Evolutionary conservation across 164 flowering plant species (phyloP).

Genomic region (Magnolia officinalis): DNA sequence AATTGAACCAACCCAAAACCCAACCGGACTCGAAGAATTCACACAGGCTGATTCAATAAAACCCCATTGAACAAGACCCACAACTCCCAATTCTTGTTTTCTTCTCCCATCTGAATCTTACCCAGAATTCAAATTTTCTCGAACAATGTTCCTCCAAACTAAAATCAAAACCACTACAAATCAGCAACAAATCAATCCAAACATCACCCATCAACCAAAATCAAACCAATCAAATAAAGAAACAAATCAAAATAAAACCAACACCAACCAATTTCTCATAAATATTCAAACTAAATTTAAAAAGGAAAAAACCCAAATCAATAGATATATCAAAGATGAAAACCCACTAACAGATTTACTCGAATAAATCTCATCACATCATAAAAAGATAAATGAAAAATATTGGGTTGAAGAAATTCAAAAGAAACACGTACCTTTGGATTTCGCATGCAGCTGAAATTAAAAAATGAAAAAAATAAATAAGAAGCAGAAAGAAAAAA

Average conservation of each 20-base stretch:
- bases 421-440: background rate
- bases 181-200: background rate
- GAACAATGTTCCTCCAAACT: background rate
- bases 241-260: background rate
- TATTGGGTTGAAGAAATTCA: background rate
- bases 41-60: no score
- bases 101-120: no score
- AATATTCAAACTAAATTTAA: background rate
- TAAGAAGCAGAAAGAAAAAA: background rate
- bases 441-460: background rate
- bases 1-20: background rate
- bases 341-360: slow-evolving; percentile 5
- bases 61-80: no score
- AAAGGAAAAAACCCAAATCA: background rate
- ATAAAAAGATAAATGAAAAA: background rate
- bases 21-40: background rate
- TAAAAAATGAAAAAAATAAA: background rate
- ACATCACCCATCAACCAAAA: background rate
- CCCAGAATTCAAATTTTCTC: background rate
- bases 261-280: background rate
- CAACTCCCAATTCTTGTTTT: no score
- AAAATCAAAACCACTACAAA: background rate
- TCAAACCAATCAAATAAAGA: background rate
- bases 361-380: background rate
- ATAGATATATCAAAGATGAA: background rate